Evolutionary conservation across 345 rosid species (phyloP), one percentile per base, ranked within the genome.

Genomic region (Pistacia atlantica): DNA sequence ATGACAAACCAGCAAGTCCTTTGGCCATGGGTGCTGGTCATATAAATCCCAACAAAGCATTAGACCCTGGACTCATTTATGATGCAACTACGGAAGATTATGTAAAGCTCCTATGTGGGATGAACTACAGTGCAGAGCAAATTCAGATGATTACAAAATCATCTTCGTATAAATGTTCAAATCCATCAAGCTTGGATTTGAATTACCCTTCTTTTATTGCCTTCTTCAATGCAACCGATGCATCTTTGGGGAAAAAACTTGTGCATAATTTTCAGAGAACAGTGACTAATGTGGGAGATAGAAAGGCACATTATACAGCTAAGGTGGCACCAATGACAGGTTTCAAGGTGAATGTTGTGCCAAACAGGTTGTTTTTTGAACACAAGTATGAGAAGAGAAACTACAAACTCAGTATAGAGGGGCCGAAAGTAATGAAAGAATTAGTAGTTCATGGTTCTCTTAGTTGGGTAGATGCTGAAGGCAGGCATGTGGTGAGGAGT

Each of bases 21-120:
- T 78, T 87, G 3, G 84, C 83, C 68, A 74, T 81, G 84, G 88
- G 90, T 38, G 74, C 84, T 49, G 87, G 90, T 45, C 86, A 80
- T 56, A 81, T 85, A n/a, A 65, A 80, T 68, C 81, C 86, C 35
- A 83, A 83, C 38, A 80, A 56, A 61, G 84, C 88, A 42, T 72
- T 81, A 33, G 82, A 81, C 72, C 90, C 87, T 5, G 89, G 82
- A 11, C 75, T 84, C 33, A 60, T 82, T 67, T 80, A 86, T 17
- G 72, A 87, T 62, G 67, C 81, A 5, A 71, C 79, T 25, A 49
- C 80, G 2, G 55, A 71, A 3, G 86, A 82, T 18, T 81, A 77
- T 42, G 51, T 82, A 52, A 77, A 80, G 56, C 78, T 76, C 67
- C n/a, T 82, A 54, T 82, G 87, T 63, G 77, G 77, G 17, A 58